A percentile compares a stretch with the other conserved stretches of the same genome.
These are phyloP conservation scores for Cinnamomum micranthum DNA, from an alignment of 164 flowering plant genomes.

Conservation along the genomic window DNA sequence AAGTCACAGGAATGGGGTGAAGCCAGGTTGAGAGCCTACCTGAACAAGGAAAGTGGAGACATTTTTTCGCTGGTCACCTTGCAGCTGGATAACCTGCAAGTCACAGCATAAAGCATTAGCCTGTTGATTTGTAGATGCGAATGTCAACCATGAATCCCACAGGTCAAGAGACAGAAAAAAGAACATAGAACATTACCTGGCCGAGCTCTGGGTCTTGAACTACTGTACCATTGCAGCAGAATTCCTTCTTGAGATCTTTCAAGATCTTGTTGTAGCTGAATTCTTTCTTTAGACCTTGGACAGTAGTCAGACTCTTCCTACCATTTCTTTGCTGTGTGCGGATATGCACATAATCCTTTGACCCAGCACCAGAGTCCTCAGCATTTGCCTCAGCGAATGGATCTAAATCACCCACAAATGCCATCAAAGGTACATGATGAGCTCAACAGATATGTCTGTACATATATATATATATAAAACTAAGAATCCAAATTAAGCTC, in stretches of 20 bases:
- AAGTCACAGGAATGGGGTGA: too few species aligned
- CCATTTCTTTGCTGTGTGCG: conserved; percentile 84
- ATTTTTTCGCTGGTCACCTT: conserved; percentile 79
- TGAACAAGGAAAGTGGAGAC: conserved; percentile 51
- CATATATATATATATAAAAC: too few species aligned
- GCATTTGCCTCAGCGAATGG: conserved; percentile 65
- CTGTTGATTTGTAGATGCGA: too few species aligned
- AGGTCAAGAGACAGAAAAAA: too few species aligned
- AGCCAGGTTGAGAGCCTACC: background rate
- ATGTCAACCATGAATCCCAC: too few species aligned
- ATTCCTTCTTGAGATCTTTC: conserved; percentile 63
- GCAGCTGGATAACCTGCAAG: conserved; percentile 55
- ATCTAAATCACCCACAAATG: conserved; percentile 23
- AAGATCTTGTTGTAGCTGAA: conserved; percentile 69
- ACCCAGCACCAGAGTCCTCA: conserved; percentile 41
- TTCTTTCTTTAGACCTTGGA: conserved; percentile 62
- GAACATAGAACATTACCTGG: conserved; percentile 17
- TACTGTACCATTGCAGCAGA: conserved; percentile 78
- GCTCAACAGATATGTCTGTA: too few species aligned
- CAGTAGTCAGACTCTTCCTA: conserved; percentile 68
- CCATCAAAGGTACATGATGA: too few species aligned
- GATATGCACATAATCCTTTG: conserved; percentile 69
- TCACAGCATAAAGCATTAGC: too few species aligned
- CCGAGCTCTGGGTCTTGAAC: conserved; percentile 66
- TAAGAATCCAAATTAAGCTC: too few species aligned